Evolutionary conservation across 2,329 filamentous ascomycete genomes (phyloP).

Genomic region (Xylariomycetidae sp.): DNA sequence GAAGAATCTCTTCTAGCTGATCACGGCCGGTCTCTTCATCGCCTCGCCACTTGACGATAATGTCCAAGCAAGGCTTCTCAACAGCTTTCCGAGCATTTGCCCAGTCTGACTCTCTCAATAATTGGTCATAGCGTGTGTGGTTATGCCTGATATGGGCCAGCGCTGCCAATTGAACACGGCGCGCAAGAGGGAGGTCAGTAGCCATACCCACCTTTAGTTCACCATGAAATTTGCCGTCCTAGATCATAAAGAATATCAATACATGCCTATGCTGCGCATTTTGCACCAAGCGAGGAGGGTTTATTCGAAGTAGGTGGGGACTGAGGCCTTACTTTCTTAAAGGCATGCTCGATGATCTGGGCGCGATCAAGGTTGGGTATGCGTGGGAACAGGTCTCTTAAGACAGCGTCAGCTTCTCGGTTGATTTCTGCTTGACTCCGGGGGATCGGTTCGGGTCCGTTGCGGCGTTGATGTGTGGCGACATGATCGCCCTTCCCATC

Average conservation of each 20-base stretch:
- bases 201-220: conserved; percentile 56
- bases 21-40: conserved; percentile 66
- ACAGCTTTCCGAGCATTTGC: conserved; percentile 57
- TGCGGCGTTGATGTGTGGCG: conserved; percentile 18
- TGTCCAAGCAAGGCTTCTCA: conserved; percentile 56
- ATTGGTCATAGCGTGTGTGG: conserved; percentile 61
- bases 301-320: background rate
- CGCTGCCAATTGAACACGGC: conserved; percentile 60
- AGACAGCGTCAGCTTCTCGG: conserved; percentile 55
- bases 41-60: conserved; percentile 67
- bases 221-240: conserved; percentile 48
- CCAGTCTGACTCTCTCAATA: conserved; percentile 55
- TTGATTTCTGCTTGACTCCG: conserved; percentile 56
- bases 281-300: background rate
- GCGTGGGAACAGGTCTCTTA: conserved; percentile 60
- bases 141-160: conserved; percentile 63
- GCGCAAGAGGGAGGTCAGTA: conserved; percentile 50
- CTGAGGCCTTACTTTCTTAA: conserved; percentile 49
- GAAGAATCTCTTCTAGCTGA: conserved; percentile 61
- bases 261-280: background rate
- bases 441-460: conserved; percentile 54
- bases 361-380: conserved; percentile 62
- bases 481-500: conserved; percentile 22
- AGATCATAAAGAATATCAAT: conserved; percentile 13
- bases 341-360: conserved; percentile 58